A percentile compares a stretch with the other conserved stretches of the same genome.
phyloP scores from a whole-genome alignment of 2,329 filamentous ascomycete species.

The Fusarium sambucinum region DNA sequence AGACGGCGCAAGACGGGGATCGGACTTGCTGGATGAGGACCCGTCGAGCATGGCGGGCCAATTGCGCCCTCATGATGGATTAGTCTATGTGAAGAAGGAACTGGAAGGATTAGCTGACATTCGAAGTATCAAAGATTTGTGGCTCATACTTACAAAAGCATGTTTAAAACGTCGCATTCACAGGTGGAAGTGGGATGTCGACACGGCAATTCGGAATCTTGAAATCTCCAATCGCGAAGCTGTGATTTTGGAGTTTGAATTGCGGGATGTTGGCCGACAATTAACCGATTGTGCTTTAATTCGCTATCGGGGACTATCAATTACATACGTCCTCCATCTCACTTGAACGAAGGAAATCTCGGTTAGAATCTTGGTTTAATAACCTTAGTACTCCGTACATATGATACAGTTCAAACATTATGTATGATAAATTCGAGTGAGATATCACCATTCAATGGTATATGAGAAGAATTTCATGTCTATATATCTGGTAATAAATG shows the following conservation, averaged over 20 bases:
- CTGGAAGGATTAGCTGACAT: constrained; percentile 33
- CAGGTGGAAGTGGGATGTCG: constrained; percentile 24
- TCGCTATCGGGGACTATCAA: not conserved
- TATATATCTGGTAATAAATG: not conserved
- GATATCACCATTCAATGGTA: not conserved
- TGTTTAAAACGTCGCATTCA: constrained; percentile 41
- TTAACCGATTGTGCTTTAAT: constrained; percentile 35
- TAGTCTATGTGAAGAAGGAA: constrained; percentile 44
- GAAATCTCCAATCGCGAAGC: constrained; percentile 40
- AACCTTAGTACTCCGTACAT: rapidly evolving
- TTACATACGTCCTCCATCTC: not conserved
- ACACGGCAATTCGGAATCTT: constrained; percentile 36
- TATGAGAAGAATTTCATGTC: not conserved
- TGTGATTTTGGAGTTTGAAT: constrained; percentile 45
- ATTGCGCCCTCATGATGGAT: constrained; percentile 59
- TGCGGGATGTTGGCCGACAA: constrained; percentile 33
- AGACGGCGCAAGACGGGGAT: constrained; percentile 52
- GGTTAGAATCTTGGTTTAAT: not conserved
- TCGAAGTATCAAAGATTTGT: too few relatives aligned
- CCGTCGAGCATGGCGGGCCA: constrained; percentile 60
- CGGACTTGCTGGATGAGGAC: constrained; percentile 53
- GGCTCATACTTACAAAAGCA: constrained; percentile 40
- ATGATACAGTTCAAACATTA: not conserved
- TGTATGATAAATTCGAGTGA: not conserved
- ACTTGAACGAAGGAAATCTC: not conserved